Evolutionary conservation across 2,329 filamentous ascomycete species (phyloP).

Genomic region (Diaporthe sp.): DNA sequence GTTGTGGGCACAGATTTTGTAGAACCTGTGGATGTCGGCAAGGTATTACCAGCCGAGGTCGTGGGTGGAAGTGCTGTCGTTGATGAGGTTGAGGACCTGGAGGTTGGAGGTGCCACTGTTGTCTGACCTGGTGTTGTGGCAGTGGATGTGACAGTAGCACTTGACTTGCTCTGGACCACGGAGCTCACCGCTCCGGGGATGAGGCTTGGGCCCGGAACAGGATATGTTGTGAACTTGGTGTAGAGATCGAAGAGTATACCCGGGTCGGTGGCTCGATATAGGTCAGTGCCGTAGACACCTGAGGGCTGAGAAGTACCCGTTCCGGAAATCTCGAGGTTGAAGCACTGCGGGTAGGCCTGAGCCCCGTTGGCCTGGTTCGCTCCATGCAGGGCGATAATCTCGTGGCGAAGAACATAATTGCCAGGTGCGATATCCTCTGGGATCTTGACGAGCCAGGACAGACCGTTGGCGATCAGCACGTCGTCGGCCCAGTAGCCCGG

Average conservation of each 20-base stretch:
- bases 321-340: conserved; percentile 58
- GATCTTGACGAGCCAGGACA: conserved; percentile 59
- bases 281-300: conserved; percentile 44
- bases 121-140: neutral
- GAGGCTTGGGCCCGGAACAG: conserved; percentile 45
- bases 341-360: conserved; percentile 62
- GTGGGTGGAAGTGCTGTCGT: neutral
- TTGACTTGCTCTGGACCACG: neutral
- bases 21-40: neutral
- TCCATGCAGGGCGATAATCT: conserved; percentile 43
- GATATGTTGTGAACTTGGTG: conserved; percentile 40
- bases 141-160: neutral
- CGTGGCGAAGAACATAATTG: conserved; percentile 61
- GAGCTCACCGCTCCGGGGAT: neutral
- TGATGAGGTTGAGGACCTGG: neutral
- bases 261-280: conserved; percentile 41
- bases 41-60: neutral
- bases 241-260: conserved; percentile 46
- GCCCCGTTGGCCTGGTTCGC: conserved; percentile 55
- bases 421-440: conserved; percentile 50
- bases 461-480: conserved; percentile 56
- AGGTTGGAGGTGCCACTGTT: neutral
- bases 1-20: neutral
- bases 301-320: conserved; percentile 46
- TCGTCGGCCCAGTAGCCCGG: conserved; percentile 66